Percentiles rank a stretch among this genome's conserved stretches.
phyloP scores from a whole-genome alignment of 495 filamentous ascomycete genomes.

The Xylaria flabelliformis region DNA sequence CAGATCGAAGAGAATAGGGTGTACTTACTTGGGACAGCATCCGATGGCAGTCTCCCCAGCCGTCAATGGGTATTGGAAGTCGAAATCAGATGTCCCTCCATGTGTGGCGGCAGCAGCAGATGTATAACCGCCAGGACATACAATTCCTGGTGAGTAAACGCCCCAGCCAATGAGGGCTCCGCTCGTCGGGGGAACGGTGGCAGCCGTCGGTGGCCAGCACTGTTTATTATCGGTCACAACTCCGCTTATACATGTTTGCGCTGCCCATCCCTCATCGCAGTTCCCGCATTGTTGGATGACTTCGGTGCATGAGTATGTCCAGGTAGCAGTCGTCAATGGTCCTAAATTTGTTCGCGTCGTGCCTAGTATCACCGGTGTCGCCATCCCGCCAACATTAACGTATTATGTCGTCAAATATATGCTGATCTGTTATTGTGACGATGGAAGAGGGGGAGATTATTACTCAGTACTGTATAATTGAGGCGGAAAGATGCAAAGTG shows the following conservation, averaged over 20 bases:
- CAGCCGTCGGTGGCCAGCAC: slow-evolving; percentile 42
- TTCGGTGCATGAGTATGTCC: slow-evolving; percentile 20
- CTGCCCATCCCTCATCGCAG: slow-evolving; percentile 34
- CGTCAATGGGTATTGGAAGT: slow-evolving; percentile 34
- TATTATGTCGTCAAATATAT: not conserved
- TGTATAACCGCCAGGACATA: slow-evolving; percentile 40
- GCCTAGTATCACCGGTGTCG: slow-evolving; percentile 12
- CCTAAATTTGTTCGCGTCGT: slow-evolving; percentile 15
- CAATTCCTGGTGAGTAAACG: slow-evolving; percentile 43
- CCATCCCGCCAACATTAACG: not conserved
- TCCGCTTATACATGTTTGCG: slow-evolving; percentile 33
- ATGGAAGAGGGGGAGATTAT: not conserved
- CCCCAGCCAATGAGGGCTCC: slow-evolving; percentile 37
- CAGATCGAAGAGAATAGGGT: not conserved
- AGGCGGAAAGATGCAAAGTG: not conserved
- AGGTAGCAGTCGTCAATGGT: slow-evolving; percentile 20
- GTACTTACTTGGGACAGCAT: slow-evolving; percentile 39
- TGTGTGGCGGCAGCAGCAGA: slow-evolving; percentile 35
- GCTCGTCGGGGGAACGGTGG: not conserved
- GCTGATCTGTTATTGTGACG: not conserved
- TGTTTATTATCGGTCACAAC: slow-evolving; percentile 29
- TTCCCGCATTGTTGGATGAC: slow-evolving; percentile 25
- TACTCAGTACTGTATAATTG: not conserved
- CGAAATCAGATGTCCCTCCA: slow-evolving; percentile 31
- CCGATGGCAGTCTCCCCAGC: slow-evolving; percentile 41